Conservation (phyloP, 2,329 filamentous ascomycete genomes). For the Penicillium sp. region DNA sequence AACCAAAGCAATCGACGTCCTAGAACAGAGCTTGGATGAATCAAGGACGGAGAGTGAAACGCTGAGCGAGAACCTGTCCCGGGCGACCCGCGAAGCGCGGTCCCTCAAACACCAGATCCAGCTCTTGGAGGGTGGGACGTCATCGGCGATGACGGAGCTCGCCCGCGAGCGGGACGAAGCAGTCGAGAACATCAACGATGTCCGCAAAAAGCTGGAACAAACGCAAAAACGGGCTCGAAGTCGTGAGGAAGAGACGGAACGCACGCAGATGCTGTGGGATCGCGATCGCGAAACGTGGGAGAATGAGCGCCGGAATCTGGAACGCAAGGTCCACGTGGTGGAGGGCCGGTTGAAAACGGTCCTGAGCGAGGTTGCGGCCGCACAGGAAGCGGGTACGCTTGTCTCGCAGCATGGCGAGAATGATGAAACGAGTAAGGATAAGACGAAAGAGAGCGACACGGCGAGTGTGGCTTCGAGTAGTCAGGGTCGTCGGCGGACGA, state of each 20-base stretch:
- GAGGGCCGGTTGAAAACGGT: slow-evolving; percentile 82
- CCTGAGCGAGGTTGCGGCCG: slow-evolving; percentile 72
- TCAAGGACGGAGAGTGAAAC: slow-evolving; percentile 74
- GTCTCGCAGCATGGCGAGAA: slow-evolving; percentile 55
- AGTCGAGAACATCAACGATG: slow-evolving; percentile 69
- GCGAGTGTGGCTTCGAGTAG: slow-evolving; percentile 75
- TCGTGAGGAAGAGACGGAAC: slow-evolving; percentile 81
- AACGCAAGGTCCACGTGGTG: slow-evolving; percentile 85
- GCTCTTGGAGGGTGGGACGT: slow-evolving; percentile 82
- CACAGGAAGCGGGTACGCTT: slow-evolving; percentile 38
- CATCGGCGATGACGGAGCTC: slow-evolving; percentile 80
- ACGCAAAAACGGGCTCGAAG: slow-evolving; percentile 74
- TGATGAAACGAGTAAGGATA: slow-evolving; percentile 65
- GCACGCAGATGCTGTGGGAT: slow-evolving; percentile 77
- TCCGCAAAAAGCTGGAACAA: slow-evolving; percentile 74
- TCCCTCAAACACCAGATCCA: slow-evolving; percentile 83
- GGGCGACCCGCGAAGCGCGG: slow-evolving; percentile 72
- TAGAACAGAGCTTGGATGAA: slow-evolving; percentile 74
- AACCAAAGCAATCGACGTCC: slow-evolving; percentile 77
- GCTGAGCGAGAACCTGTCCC: slow-evolving; percentile 63
- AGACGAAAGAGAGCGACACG: slow-evolving; percentile 63
- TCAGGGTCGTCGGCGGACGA: slow-evolving; percentile 59
- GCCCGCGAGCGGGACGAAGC: slow-evolving; percentile 84
- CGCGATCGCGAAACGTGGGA: slow-evolving; percentile 85
- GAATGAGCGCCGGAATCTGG: slow-evolving; percentile 75